Base-by-base conservation (phyloP, 2,329 filamentous ascomycete species). In the Emmonsia crescens region DNA sequence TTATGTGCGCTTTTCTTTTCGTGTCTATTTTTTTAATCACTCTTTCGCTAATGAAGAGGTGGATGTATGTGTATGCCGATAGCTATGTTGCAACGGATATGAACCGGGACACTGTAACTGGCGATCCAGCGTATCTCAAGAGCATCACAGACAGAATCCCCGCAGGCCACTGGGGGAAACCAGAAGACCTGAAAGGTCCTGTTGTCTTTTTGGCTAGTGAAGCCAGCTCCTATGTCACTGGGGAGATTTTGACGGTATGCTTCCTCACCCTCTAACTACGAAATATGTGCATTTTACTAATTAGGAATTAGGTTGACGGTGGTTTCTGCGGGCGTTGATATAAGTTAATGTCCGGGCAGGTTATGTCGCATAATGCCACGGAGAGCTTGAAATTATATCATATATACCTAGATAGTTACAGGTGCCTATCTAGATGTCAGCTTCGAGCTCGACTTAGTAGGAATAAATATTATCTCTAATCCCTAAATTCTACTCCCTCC, bases 171-270 rank as follows among this genome's bases (percentile, higher is more conserved):
- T 67, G 62, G 64, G 64, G 62, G 16, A 61, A 54, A 27, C 64
- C 64, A 14, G 59, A 66, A 42, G 61, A 67, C 33, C 27, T 67
- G 21, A 64, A 64, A 46, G 65, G 64, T 0, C 58, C 61, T 19
- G 59, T 59, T 21, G 54, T 66, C 3, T 67, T 63, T 40, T 48
- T 67, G 38, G 64, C 64, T 27, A 67, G 65, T 33, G 59, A 54
- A 38, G 65, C 65, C 3, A 66, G 65, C 49, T 40, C 62, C 36
- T 67, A 66, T 62, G 61, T 67, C 27, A 63, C 44, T 12, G 64
- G 66, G 0, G 89, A 96, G 75, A 79, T 91, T 5, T 57, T 63
- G 36, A 60, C 51, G 33, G 62, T 63, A 61, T 46, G 48, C 4
- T 27, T 16, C 42, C 21, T 33, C 2, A 1, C 27, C 27, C 29